Evolutionary conservation across 202 grass and related monocot species (phyloP), one percentile per base, ranked within the genome.

Genomic region (Schoenoplectus triqueter): DNA sequence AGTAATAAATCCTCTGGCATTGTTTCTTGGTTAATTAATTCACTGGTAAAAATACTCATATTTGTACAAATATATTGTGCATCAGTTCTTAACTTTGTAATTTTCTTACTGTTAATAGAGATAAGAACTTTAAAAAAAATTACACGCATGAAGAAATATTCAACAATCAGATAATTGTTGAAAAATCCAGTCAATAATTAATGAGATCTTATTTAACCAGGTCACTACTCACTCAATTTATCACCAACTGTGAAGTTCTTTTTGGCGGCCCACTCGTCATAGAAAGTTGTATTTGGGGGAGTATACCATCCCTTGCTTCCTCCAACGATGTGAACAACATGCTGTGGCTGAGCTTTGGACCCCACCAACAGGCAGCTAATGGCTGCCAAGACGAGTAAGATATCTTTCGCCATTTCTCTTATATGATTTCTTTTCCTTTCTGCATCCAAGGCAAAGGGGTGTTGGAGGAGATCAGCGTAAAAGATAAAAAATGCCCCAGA

Each of bases 261-360:
- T 47, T 13, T 65, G 40, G 78, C 9, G 0, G 87, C 90, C 96
- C 96, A 99, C 1, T 99, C 91, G 20, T 74, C 81, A 81, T 95
- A 99, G 87, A 92, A 99, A 7, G 96, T 99, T 46, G 55, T 56
- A 79, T 92, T 94, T 2, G 87, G 87, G 49, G 96, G 93, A 72
- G 89, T 86, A 56, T 55, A 83, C 96, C 96, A 99, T 46, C 96
- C 96, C 20, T 91, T 91, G 86, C 88, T 86, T 52, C 91, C 91
- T 46, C 96, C 96, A 52, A 99, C 91, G 21, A 99, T 95, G 89
- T 95, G 93, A 57, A 99, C 91, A 45, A 99, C 92, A 87, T 95
- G 93, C 69, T 87, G 80, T 0, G 86, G 47, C 17, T 91, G 90
- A 80, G 88, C 91, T 0, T 52, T 78, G 13, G 91, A 87, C 40